Evolutionary conservation across 2,329 filamentous ascomycete species (phyloP).

Genomic region (Stachybotrys chlorohalonatus): DNA sequence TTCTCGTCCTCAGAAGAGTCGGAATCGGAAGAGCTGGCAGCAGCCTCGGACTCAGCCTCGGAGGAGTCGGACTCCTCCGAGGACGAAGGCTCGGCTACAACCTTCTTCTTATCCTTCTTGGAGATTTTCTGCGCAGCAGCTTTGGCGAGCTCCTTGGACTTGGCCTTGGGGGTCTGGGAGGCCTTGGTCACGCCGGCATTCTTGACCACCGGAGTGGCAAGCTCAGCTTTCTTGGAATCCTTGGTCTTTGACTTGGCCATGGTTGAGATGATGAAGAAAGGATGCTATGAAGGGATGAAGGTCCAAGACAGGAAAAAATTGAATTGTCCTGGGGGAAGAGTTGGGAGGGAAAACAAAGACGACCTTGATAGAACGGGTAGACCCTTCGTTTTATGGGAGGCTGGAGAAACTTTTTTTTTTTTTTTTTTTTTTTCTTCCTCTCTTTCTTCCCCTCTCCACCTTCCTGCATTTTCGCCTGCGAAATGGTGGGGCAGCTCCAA

Average conservation of each 20-base stretch:
- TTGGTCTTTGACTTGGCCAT: conserved; percentile 62
- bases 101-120: conserved; percentile 34
- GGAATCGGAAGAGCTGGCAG: conserved; percentile 17
- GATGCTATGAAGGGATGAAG: not conserved
- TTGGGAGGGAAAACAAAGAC: conserved; percentile 5
- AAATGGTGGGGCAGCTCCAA: conserved; percentile 21
- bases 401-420: conserved; percentile 10
- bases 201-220: conserved; percentile 50
- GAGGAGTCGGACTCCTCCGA: conserved; percentile 17
- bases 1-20: conserved; percentile 31
- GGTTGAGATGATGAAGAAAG: conserved; percentile 18
- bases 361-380: not conserved
- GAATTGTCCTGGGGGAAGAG: conserved; percentile 5
- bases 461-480: conserved; percentile 18
- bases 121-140: conserved; percentile 40
- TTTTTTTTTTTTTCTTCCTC: not conserved
- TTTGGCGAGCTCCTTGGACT: conserved; percentile 61
- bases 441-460: too few species aligned
- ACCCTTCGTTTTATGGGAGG: not conserved
- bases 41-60: conserved; percentile 19
- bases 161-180: conserved; percentile 53
- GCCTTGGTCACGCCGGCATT: conserved; percentile 59
- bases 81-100: conserved; percentile 29
- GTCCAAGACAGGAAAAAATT: not conserved
- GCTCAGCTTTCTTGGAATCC: conserved; percentile 42